Percentiles rank a stretch among this genome's conserved stretches.
phyloP scores from a whole-genome alignment of 176 grass and related monocot genomes.

The Olyra latifolia region DNA sequence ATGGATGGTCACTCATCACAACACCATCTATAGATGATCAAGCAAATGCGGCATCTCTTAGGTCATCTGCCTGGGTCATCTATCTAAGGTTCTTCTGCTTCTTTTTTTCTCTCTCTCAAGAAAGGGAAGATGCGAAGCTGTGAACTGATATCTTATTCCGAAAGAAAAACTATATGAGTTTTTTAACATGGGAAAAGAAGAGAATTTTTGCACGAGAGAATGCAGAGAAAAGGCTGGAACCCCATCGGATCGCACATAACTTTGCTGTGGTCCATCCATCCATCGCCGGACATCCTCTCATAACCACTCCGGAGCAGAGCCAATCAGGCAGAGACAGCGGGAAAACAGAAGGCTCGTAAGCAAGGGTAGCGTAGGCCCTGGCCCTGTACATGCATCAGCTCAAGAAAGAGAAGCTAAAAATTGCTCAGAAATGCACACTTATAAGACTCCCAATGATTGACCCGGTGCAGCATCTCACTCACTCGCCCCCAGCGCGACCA shows the following conservation, averaged over 20 bases:
- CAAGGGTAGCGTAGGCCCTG: not conserved
- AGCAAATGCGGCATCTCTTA: not conserved
- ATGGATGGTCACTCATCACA: slow-evolving; percentile 19
- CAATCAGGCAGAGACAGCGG: slow-evolving; percentile 34
- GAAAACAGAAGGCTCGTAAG: slow-evolving; percentile 3
- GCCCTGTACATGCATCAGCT: not conserved
- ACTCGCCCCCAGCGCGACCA: not conserved
- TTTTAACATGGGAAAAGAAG: not conserved
- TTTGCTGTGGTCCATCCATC: slow-evolving; percentile 20
- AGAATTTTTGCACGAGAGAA: not conserved
- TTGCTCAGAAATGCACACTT: not conserved
- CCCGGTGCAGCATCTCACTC: not conserved
- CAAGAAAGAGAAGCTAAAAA: not conserved
- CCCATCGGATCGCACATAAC: slow-evolving; percentile 14
- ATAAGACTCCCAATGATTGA: slow-evolving; percentile 11
- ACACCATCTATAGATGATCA: not conserved
- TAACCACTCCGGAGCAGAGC: slow-evolving; percentile 29
- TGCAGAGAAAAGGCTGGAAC: not conserved
- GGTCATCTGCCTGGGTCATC: not conserved
- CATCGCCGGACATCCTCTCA: slow-evolving; percentile 26
- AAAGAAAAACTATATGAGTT: not conserved
- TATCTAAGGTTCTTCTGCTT: not conserved
- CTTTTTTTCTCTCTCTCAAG: not conserved
- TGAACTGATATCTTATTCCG: not conserved
- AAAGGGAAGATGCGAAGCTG: too few relatives aligned